phyloP scores from a whole-genome alignment of 2,329 filamentous ascomycete species.

The Cordyceps pruinosa region DNA sequence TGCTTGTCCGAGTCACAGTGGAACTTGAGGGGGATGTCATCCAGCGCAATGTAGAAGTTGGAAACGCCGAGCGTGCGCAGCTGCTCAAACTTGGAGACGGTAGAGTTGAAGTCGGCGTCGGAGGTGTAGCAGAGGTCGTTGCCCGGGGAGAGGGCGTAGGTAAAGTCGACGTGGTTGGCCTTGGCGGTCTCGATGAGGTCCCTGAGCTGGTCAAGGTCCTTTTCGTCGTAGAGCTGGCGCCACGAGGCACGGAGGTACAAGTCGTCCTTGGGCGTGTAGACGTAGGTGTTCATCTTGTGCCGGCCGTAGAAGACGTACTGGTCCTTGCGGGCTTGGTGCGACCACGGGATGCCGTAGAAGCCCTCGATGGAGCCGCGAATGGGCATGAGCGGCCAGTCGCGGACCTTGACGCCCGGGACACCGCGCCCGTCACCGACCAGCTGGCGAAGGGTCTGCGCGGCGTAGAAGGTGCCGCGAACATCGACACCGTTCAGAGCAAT shows the following conservation, averaged over 20 bases:
- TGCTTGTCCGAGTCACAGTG: constrained; percentile 13
- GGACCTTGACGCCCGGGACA: constrained; percentile 12
- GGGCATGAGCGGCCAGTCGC: constrained; percentile 17
- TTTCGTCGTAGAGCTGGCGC: constrained; percentile 13
- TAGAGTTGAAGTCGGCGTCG: constrained; percentile 14
- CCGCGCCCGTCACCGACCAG: constrained; percentile 1
- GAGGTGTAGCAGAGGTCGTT: constrained; percentile 15
- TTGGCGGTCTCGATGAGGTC: constrained; percentile 15
- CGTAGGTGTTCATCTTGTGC: constrained; percentile 16
- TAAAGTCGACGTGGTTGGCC: constrained; percentile 16
- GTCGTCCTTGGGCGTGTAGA: constrained; percentile 16
- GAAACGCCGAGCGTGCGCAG: constrained; percentile 14
- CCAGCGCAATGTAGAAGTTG: constrained; percentile 16
- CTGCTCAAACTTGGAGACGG: constrained; percentile 15
- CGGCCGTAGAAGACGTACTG: constrained; percentile 15
- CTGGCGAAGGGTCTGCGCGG: constrained; percentile 15
- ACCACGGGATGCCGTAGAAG: constrained; percentile 17
- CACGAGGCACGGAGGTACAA: constrained; percentile 9
- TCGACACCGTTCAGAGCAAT: constrained; percentile 15
- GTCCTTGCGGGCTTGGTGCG: constrained; percentile 15
- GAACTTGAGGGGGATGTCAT: constrained; percentile 14
- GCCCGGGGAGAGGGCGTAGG: constrained; percentile 14
- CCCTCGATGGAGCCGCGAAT: constrained; percentile 16
- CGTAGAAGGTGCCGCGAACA: constrained; percentile 15
- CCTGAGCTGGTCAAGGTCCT: constrained; percentile 13